Evolutionary conservation across 2,329 filamentous ascomycete species (phyloP), one percentile per base, ranked within the genome.

Genomic region (Bipolaris cookei): DNA sequence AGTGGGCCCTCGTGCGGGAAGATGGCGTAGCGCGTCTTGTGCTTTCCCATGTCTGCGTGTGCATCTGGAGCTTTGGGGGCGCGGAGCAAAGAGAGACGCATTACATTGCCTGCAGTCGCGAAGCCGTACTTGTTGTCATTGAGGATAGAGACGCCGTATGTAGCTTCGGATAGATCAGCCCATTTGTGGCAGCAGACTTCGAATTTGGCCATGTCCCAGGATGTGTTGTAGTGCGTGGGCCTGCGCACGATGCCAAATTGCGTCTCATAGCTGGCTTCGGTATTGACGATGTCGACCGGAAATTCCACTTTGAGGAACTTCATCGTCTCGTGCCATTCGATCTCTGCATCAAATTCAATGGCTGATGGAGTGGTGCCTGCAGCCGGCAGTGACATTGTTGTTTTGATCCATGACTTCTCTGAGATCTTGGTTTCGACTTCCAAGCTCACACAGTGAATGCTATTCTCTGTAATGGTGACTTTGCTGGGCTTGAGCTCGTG

Each of bases 281-380:
- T 96, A 77, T 94, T 97, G 66, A 88, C 86, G 62, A 98, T 84
- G 69, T 96, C 89, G 61, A 97, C 93, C 0, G 95, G 94, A 79
- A 99, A 99, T 76, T 99, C 95, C 48, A 98, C 94, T 82, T 99
- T 99, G 72, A 99, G 85, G 83, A 98, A 98, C 74, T 95, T 96
- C 89, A 95, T 97, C 11, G 87, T 92, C 77, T 99, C 95, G 66
- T 89, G 90, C 95, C 95, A 99, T 73, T 97, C 91, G n/a, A 98
- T 91, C 65, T 96, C 91, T 48, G 89, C 90, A 38, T 87, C 84
- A 62, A 94, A 88, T 63, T 96, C 90, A 14, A 98, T 84, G 63
- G 87, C 88, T 0, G 88, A 89, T 30, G 86, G 84, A 32, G 87
- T 80, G 37, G 86, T 85, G 48, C 86, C 82, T 18, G 87, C 84